phyloP scores from a whole-genome alignment of 1,284 basidiomycete genomes.

The Leccinum colubrinum region DNA sequence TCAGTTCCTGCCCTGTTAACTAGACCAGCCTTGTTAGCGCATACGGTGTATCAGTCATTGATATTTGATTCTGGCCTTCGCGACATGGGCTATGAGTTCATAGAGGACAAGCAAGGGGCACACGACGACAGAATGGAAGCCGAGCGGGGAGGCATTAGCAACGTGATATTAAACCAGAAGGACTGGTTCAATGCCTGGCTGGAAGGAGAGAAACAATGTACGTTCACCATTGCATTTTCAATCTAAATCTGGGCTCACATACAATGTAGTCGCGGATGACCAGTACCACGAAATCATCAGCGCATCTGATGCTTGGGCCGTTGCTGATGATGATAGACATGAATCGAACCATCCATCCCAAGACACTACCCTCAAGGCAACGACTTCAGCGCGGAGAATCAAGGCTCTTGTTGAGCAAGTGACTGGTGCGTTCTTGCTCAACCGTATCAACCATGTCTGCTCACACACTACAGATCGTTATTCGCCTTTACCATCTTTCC shows the following conservation, averaged over 20 bases:
- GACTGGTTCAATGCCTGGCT: slow-evolving; percentile 94
- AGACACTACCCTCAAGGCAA: slow-evolving; percentile 52
- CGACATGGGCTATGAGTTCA: slow-evolving; percentile 72
- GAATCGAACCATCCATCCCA: slow-evolving; percentile 37
- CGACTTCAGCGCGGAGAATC: slow-evolving; percentile 77
- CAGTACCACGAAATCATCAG: slow-evolving; percentile 84
- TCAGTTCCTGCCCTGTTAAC: slow-evolving; percentile 75
- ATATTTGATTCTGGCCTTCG: slow-evolving; percentile 82
- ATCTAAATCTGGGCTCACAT: slow-evolving; percentile 1
- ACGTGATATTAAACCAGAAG: slow-evolving; percentile 76
- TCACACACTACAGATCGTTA: slow-evolving; percentile 69
- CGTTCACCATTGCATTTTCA: slow-evolving; percentile 32
- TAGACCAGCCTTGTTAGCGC: slow-evolving; percentile 86
- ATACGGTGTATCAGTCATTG: slow-evolving; percentile 92
- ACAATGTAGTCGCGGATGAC: slow-evolving; percentile 63
- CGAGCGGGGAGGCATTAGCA: slow-evolving; percentile 76
- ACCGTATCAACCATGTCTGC: background rate
- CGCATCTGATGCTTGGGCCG: slow-evolving; percentile 84
- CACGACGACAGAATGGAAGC: slow-evolving; percentile 22
- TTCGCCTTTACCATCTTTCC: slow-evolving; percentile 75
- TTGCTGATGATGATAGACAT: slow-evolving; percentile 66
- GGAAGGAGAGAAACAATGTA: slow-evolving; percentile 82
- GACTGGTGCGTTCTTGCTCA: slow-evolving; percentile 54
- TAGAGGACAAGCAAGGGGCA: slow-evolving; percentile 42
- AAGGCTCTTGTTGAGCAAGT: slow-evolving; percentile 87